Conservation (phyloP, 306 rosid species). For the Acacia melanoxylon region DNA sequence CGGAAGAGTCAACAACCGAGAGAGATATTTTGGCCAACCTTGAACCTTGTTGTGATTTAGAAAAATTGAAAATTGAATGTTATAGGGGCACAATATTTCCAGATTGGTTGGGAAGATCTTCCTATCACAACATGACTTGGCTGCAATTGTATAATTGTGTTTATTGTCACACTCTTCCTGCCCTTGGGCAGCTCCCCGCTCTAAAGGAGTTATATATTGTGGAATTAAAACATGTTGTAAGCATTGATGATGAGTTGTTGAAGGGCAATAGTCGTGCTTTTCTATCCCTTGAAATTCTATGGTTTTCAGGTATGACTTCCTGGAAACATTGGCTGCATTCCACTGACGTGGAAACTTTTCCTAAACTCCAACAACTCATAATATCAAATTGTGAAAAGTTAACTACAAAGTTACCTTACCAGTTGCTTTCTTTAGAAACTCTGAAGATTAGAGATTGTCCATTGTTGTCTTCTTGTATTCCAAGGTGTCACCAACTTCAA, state of each 20-base stretch:
- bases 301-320: background rate
- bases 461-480: background rate
- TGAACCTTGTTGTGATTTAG: conserved; percentile 4
- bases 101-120: background rate
- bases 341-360: background rate
- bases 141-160: fast-evolving
- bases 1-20: background rate
- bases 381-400: background rate
- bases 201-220: background rate
- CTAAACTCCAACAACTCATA: background rate
- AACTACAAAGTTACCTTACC: background rate
- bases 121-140: background rate
- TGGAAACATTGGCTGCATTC: conserved; percentile 9
- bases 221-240: background rate
- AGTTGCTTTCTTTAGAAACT: background rate
- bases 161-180: conserved; percentile 5
- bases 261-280: background rate
- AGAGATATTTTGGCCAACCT: background rate
- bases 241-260: background rate
- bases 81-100: conserved; percentile 20
- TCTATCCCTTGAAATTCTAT: background rate
- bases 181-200: conserved; percentile 22
- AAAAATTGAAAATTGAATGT: background rate
- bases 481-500: background rate
- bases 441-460: background rate